Conservation (phyloP, 139 green algal genomes). For the Protoeuglena noctilucae region DNA sequence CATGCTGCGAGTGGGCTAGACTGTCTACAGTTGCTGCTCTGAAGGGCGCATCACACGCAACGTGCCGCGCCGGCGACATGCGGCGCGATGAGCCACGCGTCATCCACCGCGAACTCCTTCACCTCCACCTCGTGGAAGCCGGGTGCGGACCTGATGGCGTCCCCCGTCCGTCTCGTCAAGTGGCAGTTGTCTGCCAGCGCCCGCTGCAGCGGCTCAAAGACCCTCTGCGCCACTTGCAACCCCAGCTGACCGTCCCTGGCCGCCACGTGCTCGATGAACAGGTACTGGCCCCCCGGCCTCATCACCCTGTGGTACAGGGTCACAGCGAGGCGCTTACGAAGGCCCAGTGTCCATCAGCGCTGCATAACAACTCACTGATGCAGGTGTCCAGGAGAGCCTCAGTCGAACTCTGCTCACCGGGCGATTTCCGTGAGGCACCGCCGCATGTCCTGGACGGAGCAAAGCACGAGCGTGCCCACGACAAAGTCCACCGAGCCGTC, state of each 20-base stretch:
- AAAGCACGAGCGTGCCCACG: constrained; percentile 47
- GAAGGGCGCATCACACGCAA: too few relatives aligned
- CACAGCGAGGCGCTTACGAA: too few relatives aligned
- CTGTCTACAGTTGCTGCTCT: too few relatives aligned
- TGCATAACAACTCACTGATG: too few relatives aligned
- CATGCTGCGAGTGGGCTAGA: too few relatives aligned
- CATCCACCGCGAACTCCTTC: constrained; percentile 19
- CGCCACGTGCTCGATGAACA: constrained; percentile 56
- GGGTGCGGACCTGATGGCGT: constrained; percentile 12
- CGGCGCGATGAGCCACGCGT: constrained; percentile 19
- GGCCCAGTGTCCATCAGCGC: too few relatives aligned
- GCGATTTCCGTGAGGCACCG: constrained; percentile 24
- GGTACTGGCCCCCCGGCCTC: constrained; percentile 29
- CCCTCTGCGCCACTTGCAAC: constrained; percentile 17
- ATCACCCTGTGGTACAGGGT: too few relatives aligned
- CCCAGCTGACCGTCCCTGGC: constrained; percentile 17
- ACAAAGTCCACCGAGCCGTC: constrained; percentile 31
- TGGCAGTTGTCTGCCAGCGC: constrained; percentile 45
- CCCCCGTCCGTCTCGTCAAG: constrained; percentile 33
- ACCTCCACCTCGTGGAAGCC: constrained; percentile 11
- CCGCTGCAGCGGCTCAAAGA: constrained; percentile 42
- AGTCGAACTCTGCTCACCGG: too few relatives aligned
- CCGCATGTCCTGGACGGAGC: constrained; percentile 27
- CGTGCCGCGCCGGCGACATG: constrained; percentile 32
- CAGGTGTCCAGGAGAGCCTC: too few relatives aligned